These are phyloP conservation scores for Mycena capillaripes DNA, from an alignment of 768 basidiomycete species.

Conservation along the genomic window DNA sequence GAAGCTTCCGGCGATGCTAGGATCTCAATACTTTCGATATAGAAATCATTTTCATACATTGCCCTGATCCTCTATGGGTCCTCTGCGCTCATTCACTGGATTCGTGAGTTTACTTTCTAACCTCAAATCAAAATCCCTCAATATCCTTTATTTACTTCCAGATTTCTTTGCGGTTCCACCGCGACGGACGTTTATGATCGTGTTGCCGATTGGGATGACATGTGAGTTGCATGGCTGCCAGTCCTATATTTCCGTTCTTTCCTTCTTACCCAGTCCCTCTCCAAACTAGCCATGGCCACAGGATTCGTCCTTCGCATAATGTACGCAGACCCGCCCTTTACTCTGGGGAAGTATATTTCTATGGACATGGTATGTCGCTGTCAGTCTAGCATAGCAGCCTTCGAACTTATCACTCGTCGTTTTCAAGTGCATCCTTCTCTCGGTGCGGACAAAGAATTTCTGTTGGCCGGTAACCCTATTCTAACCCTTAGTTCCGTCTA, in stretches of 20 bases:
- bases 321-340: constrained; percentile 10
- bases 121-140: too few relatives aligned
- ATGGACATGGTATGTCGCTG: constrained; percentile 21
- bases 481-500: background rate
- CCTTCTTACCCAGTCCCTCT: background rate
- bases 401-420: too few relatives aligned
- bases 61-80: constrained; percentile 22
- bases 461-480: too few relatives aligned
- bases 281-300: constrained; percentile 23
- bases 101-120: constrained; percentile 35
- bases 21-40: background rate
- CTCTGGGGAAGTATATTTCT: constrained; percentile 17
- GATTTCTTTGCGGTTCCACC: constrained; percentile 8
- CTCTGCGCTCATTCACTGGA: constrained; percentile 29
- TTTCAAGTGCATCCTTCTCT: constrained; percentile 30
- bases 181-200: constrained; percentile 11
- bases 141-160: too few relatives aligned
- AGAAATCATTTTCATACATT: constrained; percentile 26
- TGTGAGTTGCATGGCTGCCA: constrained; percentile 21
- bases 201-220: constrained; percentile 36
- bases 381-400: background rate
- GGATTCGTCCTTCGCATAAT: constrained; percentile 23
- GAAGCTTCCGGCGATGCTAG: too few relatives aligned
- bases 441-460: constrained; percentile 13
- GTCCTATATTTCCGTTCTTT: background rate